A percentile compares a stretch with the other conserved stretches of the same genome.
phyloP scores from a whole-genome alignment of 768 basidiomycete species.

The Trametes elegans region DNA sequence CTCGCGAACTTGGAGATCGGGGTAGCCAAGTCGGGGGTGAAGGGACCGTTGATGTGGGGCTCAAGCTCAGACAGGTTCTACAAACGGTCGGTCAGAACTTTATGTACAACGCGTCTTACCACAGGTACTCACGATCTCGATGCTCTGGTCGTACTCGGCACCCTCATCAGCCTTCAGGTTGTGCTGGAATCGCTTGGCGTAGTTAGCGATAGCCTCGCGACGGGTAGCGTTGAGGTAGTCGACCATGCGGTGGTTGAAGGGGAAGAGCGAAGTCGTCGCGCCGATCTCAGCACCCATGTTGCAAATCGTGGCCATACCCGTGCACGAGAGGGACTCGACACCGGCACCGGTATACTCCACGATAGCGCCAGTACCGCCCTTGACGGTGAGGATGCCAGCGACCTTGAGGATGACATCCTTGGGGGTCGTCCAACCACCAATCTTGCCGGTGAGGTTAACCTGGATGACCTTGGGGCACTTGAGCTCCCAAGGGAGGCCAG shows the following conservation, averaged over 20 bases:
- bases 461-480: slow-evolving; percentile 99
- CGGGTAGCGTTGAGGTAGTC: slow-evolving; percentile 95
- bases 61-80: slow-evolving; percentile 96
- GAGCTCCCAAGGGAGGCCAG: slow-evolving; percentile 96
- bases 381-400: slow-evolving; percentile 97
- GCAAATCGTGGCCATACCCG: slow-evolving; percentile 99
- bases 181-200: slow-evolving; percentile 85
- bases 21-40: slow-evolving; percentile 99
- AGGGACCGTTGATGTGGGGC: slow-evolving; percentile 99
- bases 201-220: slow-evolving; percentile 81
- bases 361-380: slow-evolving; percentile 98
- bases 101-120: no score
- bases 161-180: slow-evolving; percentile 87
- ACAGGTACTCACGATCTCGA: slow-evolving; percentile 77
- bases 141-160: slow-evolving; percentile 90
- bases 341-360: slow-evolving; percentile 96
- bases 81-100: background rate
- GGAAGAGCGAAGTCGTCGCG: slow-evolving; percentile 98
- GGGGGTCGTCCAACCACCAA: slow-evolving; percentile 95
- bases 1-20: slow-evolving; percentile 94
- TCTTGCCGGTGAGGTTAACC: slow-evolving; percentile 93
- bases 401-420: slow-evolving; percentile 99
- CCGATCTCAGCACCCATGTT: slow-evolving; percentile 99
- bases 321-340: slow-evolving; percentile 94
- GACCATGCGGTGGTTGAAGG: slow-evolving; percentile 94